phyloP scores from a whole-genome alignment of 306 rosid genomes.

The Rosa rugosa region DNA sequence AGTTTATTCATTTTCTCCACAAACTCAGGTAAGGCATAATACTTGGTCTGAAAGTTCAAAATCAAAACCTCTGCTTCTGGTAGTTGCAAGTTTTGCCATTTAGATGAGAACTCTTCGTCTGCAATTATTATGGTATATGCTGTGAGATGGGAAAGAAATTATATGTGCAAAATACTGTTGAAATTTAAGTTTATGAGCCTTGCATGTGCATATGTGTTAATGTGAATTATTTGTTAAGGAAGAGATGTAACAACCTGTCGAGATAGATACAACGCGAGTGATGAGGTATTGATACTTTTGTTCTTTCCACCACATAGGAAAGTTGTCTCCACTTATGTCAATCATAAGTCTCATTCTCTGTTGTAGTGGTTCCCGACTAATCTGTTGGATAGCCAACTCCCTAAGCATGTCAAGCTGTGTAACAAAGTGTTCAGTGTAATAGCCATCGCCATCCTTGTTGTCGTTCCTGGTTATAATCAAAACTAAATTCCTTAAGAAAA shows the following conservation, averaged over 20 bases:
- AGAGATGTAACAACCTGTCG: conserved; percentile 48
- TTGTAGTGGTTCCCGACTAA: conserved; percentile 24
- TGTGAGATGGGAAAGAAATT: neutral
- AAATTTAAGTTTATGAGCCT: too few species aligned
- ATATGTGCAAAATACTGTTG: neutral
- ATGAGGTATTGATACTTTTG: conserved; percentile 28
- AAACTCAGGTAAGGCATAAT: conserved; percentile 48
- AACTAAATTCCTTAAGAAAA: neutral
- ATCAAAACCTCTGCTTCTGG: conserved; percentile 55
- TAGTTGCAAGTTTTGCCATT: conserved; percentile 51
- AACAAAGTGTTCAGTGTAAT: conserved; percentile 48
- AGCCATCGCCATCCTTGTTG: conserved; percentile 29
- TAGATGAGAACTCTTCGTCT: conserved; percentile 53
- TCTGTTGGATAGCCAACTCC: conserved; percentile 54
- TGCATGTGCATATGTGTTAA: neutral
- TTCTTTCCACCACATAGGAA: conserved; percentile 57
- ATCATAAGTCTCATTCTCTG: conserved; percentile 47
- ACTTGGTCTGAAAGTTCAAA: conserved; percentile 41
- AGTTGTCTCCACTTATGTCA: conserved; percentile 38
- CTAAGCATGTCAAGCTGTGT: conserved; percentile 57
- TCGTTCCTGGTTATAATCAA: conserved; percentile 37
- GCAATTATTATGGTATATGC: neutral
- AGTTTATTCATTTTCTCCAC: conserved; percentile 49
- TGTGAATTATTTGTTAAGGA: neutral
- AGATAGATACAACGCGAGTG: conserved; percentile 55